Evolutionary conservation across 441 rosid genomes (phyloP).

Genomic region (Gossypium davidsonii): DNA sequence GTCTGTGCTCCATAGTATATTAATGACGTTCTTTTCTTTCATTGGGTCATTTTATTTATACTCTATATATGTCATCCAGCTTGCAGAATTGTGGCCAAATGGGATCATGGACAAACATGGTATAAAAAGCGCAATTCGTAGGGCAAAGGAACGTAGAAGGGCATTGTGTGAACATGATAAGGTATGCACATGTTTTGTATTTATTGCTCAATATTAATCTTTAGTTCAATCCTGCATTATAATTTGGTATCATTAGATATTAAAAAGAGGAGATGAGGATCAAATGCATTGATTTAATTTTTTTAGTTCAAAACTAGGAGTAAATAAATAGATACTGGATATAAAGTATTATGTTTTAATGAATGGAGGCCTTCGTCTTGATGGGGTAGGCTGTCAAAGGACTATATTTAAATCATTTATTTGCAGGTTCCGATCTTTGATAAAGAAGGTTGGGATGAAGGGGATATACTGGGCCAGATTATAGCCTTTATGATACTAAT

Average conservation of each 20-base stretch:
- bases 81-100: slow-evolving; percentile 37
- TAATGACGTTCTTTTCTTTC: neutral
- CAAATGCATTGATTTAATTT: neutral
- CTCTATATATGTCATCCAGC: slow-evolving; percentile 17
- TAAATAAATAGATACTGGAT: neutral
- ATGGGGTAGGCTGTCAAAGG: neutral
- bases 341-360: neutral
- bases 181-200: slow-evolving; percentile 19
- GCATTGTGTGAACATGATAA: slow-evolving; percentile 15
- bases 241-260: neutral
- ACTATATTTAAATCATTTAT: neutral
- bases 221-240: neutral
- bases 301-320: neutral
- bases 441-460: neutral
- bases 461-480: neutral
- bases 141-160: slow-evolving; percentile 33
- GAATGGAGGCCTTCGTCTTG: slow-evolving; percentile 1
- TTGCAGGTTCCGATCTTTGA: neutral
- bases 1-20: no score
- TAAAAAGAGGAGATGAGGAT: neutral
- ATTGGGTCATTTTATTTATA: neutral
- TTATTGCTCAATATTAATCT: neutral
- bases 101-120: slow-evolving; percentile 34
- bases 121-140: slow-evolving; percentile 28
- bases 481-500: neutral